Evolutionary conservation across 129 eudicot species (phyloP), one percentile per base, ranked within the genome.

Genomic region (Ambrosia artemisiifolia): DNA sequence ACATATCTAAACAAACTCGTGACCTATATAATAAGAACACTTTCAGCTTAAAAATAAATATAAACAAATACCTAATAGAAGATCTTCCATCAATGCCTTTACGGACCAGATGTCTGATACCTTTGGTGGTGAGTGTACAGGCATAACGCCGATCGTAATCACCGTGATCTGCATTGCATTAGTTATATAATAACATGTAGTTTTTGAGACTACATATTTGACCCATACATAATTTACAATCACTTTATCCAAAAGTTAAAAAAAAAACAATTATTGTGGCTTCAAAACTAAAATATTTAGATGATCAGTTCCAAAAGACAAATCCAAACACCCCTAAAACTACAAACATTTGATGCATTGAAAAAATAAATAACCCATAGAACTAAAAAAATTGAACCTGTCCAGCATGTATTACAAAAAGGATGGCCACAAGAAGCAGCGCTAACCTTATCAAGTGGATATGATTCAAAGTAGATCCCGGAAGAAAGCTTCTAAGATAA

Each of bases 391-490:
- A 20, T 2, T n/a, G 20, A 24, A 54, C 71, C 53, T 63, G 59
- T 61, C 83, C 83, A 82, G 44, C 91, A 85, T 3, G 28, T 40
- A 8, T 13, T 4, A 33, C 87, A 86, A 65, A 80, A 86, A 2
- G 69, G 79, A 53, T 86, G 92, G 12, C 74, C 83, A 59, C 92
- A 86, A 5, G 63, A 42, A 47, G 79, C 61, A 6, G 80, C 32
- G n/a, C 6, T 32, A 17, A 75, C 35, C 6, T 5, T 24, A 65
- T 63, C 63, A 65, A 2, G 19, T 2, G 28, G 16, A 64, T 19
- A 66, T n/a, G 72, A 70, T 4, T 79, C 86, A 4, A 70, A 74
- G 69, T 88, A 86, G 55, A 87, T 83, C 20, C 64, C 79, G 71
- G 88, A 86, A 44, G 44, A 20, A 24, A 71, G 3, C 73, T 64